These are phyloP conservation scores for Logfia minima DNA, from an alignment of 129 eudicot genomes.

Conservation along the genomic window DNA sequence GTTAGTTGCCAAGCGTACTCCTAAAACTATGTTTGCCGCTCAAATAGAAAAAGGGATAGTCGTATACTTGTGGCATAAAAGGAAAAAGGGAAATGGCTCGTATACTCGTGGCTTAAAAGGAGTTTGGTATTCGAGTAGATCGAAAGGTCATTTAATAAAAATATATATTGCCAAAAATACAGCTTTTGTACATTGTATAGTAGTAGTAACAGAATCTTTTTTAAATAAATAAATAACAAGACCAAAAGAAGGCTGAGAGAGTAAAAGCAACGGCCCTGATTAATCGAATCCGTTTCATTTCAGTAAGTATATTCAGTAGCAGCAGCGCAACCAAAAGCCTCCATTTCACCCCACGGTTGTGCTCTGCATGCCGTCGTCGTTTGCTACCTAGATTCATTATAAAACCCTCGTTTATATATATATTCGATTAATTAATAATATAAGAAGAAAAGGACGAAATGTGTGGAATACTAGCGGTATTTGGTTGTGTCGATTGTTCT, in stretches of 20 bases:
- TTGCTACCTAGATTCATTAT: conserved; percentile 2
- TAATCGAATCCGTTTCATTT: conserved; percentile 19
- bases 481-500: conserved; percentile 79
- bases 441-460: conserved; percentile 20
- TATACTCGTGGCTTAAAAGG: neutral
- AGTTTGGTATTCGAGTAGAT: neutral
- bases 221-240: too few relatives aligned
- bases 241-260: neutral
- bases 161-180: neutral
- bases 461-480: conserved; percentile 94
- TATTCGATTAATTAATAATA: neutral
- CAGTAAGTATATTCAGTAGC: conserved; percentile 10
- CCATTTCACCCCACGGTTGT: neutral
- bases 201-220: neutral
- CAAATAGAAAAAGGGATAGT: too few relatives aligned
- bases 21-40: too few relatives aligned
- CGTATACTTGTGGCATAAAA: too few relatives aligned
- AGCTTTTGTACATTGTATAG: neutral
- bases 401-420: neutral
- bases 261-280: conserved; percentile 23
- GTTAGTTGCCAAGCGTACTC: too few relatives aligned
- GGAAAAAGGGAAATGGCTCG: too few relatives aligned
- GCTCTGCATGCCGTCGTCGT: conserved; percentile 8
- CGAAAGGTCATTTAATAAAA: neutral
- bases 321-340: conserved; percentile 14